A percentile compares a stretch with the other conserved stretches of the same genome.
These are phyloP conservation scores for Grigorovia transvaalensis DNA, from an alignment of 805 yeast genomes.

Conservation along the genomic window DNA sequence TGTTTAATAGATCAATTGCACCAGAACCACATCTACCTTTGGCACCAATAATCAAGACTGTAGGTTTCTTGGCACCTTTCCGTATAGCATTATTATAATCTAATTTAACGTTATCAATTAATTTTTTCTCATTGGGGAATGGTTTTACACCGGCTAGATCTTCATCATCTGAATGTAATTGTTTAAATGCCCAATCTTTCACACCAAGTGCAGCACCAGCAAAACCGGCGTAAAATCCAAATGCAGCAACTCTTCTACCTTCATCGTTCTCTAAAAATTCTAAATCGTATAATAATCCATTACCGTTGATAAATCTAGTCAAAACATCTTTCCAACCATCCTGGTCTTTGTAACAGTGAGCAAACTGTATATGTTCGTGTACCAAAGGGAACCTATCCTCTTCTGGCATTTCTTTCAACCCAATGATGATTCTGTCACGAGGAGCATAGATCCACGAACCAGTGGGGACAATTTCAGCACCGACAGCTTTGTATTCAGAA, in stretches of 20 bases:
- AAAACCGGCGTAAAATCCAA: slow-evolving; percentile 99
- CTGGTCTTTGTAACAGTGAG: slow-evolving; percentile 97
- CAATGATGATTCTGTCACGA: slow-evolving; percentile 76
- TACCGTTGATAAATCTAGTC: slow-evolving; percentile 80
- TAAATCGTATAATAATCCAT: slow-evolving; percentile 83
- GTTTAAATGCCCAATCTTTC: slow-evolving; percentile 90
- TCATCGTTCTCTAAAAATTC: slow-evolving; percentile 89
- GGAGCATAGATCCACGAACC: slow-evolving; percentile 95
- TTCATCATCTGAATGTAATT: slow-evolving; percentile 52
- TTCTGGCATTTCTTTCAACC: slow-evolving; percentile 93
- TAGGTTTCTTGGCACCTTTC: slow-evolving; percentile 60
- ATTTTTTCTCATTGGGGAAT: slow-evolving; percentile 65
- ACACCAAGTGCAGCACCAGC: slow-evolving; percentile 98
- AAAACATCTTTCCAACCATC: slow-evolving; percentile 94
- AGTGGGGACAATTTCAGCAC: slow-evolving; percentile 81
- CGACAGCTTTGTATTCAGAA: slow-evolving; percentile 67
- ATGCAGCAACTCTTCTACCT: slow-evolving; percentile 98
- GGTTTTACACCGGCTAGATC: slow-evolving; percentile 75
- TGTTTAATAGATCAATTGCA: slow-evolving; percentile 73
- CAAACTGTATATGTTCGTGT: slow-evolving; percentile 96
- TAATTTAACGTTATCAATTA: slow-evolving; percentile 60
- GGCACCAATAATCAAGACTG: slow-evolving; percentile 87
- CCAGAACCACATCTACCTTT: slow-evolving; percentile 98
- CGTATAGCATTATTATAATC: slow-evolving; percentile 48
- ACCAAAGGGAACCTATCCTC: slow-evolving; percentile 78